A percentile compares a stretch with the other conserved stretches of the same genome.
Evolutionary conservation across 208 protist genomes (phyloP).

Genomic region (Trypanosoma grayi): DNA sequence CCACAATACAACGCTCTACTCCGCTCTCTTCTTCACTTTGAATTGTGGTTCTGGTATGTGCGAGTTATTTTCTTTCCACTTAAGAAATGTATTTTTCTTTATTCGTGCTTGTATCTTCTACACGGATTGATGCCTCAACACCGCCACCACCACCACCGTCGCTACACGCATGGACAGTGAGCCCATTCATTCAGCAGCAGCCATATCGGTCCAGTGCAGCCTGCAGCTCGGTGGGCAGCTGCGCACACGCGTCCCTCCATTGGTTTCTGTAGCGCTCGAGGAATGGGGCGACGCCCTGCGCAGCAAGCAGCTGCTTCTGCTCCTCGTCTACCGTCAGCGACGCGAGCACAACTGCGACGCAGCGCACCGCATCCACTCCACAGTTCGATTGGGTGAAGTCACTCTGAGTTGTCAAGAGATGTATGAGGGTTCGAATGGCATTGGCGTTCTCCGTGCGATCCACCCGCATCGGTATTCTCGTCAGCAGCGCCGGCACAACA

Average conservation of each 20-base stretch:
- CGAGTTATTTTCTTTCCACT: too few species aligned
- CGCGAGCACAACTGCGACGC: constrained; percentile 41
- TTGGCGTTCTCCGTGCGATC: constrained; percentile 80
- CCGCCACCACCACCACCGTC: too few species aligned
- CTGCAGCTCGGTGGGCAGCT: constrained; percentile 36
- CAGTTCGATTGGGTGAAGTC: constrained; percentile 27
- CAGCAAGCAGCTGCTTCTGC: constrained; percentile 47
- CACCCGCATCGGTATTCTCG: constrained; percentile 67
- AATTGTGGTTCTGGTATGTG: too few species aligned
- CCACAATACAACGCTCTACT: too few species aligned
- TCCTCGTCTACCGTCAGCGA: constrained; percentile 44
- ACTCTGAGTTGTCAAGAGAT: constrained; percentile 37
- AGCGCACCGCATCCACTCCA: constrained; percentile 35
- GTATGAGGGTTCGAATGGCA: constrained; percentile 45
- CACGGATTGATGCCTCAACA: too few species aligned
- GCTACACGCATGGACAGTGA: too few species aligned
- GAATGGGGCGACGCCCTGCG: constrained; percentile 33
- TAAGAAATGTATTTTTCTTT: too few species aligned
- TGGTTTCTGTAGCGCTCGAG: constrained; percentile 18
- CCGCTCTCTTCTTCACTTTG: too few species aligned
- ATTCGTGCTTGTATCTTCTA: not conserved
- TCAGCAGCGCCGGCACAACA: constrained; percentile 54
- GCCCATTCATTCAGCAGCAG: constrained; percentile 28
- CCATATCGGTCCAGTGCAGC: constrained; percentile 30
- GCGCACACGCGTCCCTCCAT: constrained; percentile 36